Evolutionary conservation across 257 asterid species (phyloP), one percentile per base, ranked within the genome.

Genomic region (Solanum pennellii): DNA sequence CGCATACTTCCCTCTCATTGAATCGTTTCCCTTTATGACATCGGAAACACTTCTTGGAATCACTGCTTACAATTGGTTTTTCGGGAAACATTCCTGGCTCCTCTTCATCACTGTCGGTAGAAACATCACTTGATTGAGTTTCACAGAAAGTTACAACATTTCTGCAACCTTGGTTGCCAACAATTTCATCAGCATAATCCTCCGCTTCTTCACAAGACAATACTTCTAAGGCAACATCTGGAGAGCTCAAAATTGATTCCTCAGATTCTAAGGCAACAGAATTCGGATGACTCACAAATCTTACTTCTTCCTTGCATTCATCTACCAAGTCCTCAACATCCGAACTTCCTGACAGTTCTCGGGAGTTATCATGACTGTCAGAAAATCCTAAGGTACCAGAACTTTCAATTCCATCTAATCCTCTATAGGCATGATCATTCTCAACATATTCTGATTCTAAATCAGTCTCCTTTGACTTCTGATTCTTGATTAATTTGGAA

Each of bases 381-480:
- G 97, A 94, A 85, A 92, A 93, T 21, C 94, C 98, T 69, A 92
- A 65, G 2, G 97, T 94, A 33, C 94, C 96, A 79, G 93, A 90
- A 90, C 95, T 92, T 89, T 88, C 90, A 72, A 75, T 86, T 68
- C 90, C 91, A 87, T 89, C 92, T 35, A 90, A 87, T 44, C 75
- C 92, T 35, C 87, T 83, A 25, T 47, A 44, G 37, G 75, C 85
- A 44, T 80, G 35, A 41, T 56, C 89, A 52, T 82, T 69, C 65
- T 73, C 72, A 85, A 59, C 86, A 62, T 29, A 74, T 76, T 60
- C 88, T 1, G 80, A 21, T 84, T 90, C 82, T 18, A 89, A 41
- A 73, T 89, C 87, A 27, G 89, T 77, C 87, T 72, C 90, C 86
- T 83, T 66, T 12, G 90, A 87, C 62, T 71, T 47, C 18, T 76